phyloP scores from a whole-genome alignment of 2,329 filamentous ascomycete species.

The Aulographum hederae region DNA sequence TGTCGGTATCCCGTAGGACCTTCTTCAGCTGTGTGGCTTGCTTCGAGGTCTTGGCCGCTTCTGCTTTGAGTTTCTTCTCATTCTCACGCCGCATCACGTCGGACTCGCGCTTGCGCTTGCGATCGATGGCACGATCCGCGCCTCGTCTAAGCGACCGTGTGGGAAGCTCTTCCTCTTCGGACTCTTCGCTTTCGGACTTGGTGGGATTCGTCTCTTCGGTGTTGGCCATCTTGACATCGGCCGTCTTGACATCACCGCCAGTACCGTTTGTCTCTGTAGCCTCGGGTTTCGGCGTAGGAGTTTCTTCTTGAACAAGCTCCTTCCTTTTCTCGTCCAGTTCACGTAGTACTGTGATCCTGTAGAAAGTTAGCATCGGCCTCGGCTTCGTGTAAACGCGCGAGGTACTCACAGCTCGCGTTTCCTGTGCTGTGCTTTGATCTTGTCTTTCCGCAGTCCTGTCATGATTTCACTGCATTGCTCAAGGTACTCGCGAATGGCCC shows the following conservation, averaged over 20 bases:
- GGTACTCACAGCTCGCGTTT: slow-evolving; percentile 38
- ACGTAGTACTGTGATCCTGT: slow-evolving; percentile 52
- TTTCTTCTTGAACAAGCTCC: slow-evolving; percentile 48
- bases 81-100: slow-evolving; percentile 40
- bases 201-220: slow-evolving; percentile 38
- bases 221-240: slow-evolving; percentile 43
- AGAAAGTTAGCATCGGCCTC: slow-evolving; percentile 3
- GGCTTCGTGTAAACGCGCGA: neutral
- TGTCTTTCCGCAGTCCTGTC: slow-evolving; percentile 88
- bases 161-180: slow-evolving; percentile 39
- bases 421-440: slow-evolving; percentile 77
- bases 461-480: slow-evolving; percentile 85
- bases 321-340: slow-evolving; percentile 55
- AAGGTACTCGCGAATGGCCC: slow-evolving; percentile 71
- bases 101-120: slow-evolving; percentile 58
- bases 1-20: slow-evolving; percentile 73
- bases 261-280: slow-evolving; percentile 22
- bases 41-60: slow-evolving; percentile 35
- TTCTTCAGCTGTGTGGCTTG: slow-evolving; percentile 81
- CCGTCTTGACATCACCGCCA: slow-evolving; percentile 25
- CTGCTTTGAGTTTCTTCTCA: slow-evolving; percentile 42
- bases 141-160: slow-evolving; percentile 26
- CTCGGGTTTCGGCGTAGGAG: slow-evolving; percentile 27
- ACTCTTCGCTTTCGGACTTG: slow-evolving; percentile 46
- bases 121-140: slow-evolving; percentile 38